Evolutionary conservation across 495 filamentous ascomycete species (phyloP).

Genomic region (Penicillium parvum): DNA sequence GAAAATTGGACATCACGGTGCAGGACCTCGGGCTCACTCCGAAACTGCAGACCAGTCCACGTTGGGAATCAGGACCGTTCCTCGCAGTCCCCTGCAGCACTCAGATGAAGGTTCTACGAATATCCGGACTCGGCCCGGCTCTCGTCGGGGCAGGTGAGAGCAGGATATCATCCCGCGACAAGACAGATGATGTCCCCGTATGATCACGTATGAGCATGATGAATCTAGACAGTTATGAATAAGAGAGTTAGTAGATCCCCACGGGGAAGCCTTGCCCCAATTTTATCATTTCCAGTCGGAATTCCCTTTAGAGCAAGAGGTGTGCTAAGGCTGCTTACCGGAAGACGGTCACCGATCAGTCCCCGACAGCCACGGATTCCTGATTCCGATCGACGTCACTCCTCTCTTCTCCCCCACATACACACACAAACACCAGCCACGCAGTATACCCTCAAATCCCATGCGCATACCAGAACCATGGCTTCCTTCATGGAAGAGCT

Average conservation of each 20-base stretch:
- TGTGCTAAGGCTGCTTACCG: too few relatives aligned
- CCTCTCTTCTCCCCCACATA: not conserved
- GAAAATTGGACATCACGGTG: too few relatives aligned
- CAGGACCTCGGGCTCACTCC: slow-evolving; percentile 12
- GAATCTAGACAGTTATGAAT: not conserved
- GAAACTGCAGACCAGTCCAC: slow-evolving; percentile 3
- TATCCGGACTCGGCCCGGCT: slow-evolving; percentile 9
- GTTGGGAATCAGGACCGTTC: slow-evolving; percentile 3
- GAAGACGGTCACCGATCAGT: slow-evolving; percentile 8
- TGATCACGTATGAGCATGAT: not conserved
- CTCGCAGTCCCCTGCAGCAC: not conserved
- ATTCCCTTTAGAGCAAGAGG: too few relatives aligned
- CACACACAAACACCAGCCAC: not conserved
- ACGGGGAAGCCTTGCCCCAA: slow-evolving; percentile 1
- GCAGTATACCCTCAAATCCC: not conserved
- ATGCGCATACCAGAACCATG: slow-evolving; percentile 48
- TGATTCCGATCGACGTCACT: slow-evolving; percentile 24
- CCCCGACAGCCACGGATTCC: slow-evolving; percentile 16
- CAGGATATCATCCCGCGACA: slow-evolving; percentile 9
- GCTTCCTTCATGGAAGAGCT: slow-evolving; percentile 75
- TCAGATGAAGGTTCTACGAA: not conserved
- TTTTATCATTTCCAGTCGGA: not conserved
- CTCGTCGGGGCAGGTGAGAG: not conserved
- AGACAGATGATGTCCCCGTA: slow-evolving; percentile 3
- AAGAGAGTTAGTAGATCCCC: not conserved